Base-by-base conservation (phyloP, 192 early-diverging fungal genomes). In the Mortierella alpina region DNA sequence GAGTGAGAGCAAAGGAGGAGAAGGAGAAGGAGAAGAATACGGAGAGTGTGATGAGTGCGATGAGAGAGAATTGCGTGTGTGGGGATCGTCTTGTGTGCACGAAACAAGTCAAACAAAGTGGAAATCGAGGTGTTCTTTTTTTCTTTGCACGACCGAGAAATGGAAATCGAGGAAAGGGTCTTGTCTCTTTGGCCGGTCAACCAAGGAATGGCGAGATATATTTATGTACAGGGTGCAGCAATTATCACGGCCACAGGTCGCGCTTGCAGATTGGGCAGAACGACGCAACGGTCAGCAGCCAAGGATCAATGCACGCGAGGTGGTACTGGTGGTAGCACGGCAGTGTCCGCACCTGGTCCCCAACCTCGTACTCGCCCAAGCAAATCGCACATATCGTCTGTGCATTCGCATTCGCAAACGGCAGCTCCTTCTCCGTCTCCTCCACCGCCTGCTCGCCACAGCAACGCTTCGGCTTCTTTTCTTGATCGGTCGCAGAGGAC, bases 261-360 rank as follows among this genome's bases (percentile, higher is more conserved):
- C 76, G 75, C 49, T 85, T 78, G 66, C 88, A 89, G 45, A 89
- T 88, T 12, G 88, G 88, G 57, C 88, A 89, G 7, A 82, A 69
- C 50, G 86, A 82, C 15, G 78, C 78, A 14, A 81, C 81, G 50
- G 86, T 74, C 2, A 85, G 67, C 59, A 88, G 14, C 88, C 88
- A 90, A 15, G 69, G 74, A 48, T 88, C 88, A 39, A 90, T 85
- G 65, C 88, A 90, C 10, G 82, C 80, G 49, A 73, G 52, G 59
- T 90, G 88, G 65, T 88, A 90, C 59, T 83, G 84, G 53, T 90
- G 88, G 22, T 74, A 76, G 62, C 88, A 90, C 18, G 86, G 86
- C 42, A 90, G 72, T 22, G 77, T 71, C 44, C 87, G 68, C 14
- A 90, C 77, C 39, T 76, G 57, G 20, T 90, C 85, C 40, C 80